These are phyloP conservation scores for Backusella psychrophila DNA, from an alignment of 192 early-diverging fungal species.

Conservation along the genomic window DNA sequence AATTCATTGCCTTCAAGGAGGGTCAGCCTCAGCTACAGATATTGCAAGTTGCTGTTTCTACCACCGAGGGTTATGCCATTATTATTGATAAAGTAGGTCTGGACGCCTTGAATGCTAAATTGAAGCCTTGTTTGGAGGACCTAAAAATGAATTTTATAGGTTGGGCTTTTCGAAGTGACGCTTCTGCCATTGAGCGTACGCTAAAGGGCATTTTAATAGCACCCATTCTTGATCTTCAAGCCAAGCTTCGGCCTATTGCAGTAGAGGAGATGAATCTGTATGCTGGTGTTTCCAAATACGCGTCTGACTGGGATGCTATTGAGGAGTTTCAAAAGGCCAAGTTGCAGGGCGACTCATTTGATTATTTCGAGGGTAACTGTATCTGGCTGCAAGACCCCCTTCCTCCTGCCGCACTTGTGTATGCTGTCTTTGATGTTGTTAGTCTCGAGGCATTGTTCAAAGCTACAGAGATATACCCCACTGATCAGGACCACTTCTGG, in stretches of 20 bases:
- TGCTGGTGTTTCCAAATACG: slow-evolving; percentile 19
- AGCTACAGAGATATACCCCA: background rate
- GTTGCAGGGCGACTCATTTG: background rate
- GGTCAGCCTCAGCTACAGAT: slow-evolving; percentile 23
- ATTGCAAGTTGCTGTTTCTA: slow-evolving; percentile 27
- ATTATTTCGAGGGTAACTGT: slow-evolving; percentile 16
- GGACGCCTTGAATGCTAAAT: background rate
- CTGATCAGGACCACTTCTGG: background rate
- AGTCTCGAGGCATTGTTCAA: slow-evolving; percentile 20
- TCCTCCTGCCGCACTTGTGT: slow-evolving; percentile 26
- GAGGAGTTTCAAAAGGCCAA: slow-evolving; percentile 27
- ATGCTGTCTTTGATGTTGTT: slow-evolving; percentile 36
- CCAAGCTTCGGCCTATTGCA: slow-evolving; percentile 4
- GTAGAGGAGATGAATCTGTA: slow-evolving; percentile 18
- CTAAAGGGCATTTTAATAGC: slow-evolving; percentile 11
- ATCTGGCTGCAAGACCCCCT: slow-evolving; percentile 30
- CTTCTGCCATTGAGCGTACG: slow-evolving; percentile 21
- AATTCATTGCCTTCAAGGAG: slow-evolving; percentile 27
- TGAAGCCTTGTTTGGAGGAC: slow-evolving; percentile 8
- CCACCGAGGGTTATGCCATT: slow-evolving; percentile 23
- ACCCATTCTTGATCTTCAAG: slow-evolving; percentile 29
- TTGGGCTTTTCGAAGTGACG: slow-evolving; percentile 32
- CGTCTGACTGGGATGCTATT: slow-evolving; percentile 15
- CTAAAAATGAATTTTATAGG: slow-evolving; percentile 9
- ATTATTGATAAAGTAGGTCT: slow-evolving; percentile 13